phyloP scores from a whole-genome alignment of 352 stramenopile genomes.

The Thalassiosira mediterranea region DNA sequence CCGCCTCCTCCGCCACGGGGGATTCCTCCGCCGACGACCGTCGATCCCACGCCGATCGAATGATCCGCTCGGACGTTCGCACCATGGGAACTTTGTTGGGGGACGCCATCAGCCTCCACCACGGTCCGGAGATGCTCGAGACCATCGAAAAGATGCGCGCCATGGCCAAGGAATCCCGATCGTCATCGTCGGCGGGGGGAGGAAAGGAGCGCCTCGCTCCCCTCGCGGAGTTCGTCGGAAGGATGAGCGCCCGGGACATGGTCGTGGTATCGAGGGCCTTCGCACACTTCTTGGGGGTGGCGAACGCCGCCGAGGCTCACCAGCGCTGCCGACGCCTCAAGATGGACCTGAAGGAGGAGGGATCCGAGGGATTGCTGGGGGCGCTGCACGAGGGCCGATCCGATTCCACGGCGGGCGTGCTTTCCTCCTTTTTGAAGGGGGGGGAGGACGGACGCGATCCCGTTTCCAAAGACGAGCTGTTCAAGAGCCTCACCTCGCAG shows the following conservation, averaged over 20 bases:
- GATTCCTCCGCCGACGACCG: constrained; percentile 4
- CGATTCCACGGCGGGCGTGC: constrained; percentile 65
- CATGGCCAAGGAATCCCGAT: constrained; percentile 61
- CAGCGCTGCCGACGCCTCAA: constrained; percentile 45
- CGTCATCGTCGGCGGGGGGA: constrained; percentile 13
- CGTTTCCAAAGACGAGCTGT: constrained; percentile 70
- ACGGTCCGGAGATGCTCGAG: constrained; percentile 56
- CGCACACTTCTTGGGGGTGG: constrained; percentile 87
- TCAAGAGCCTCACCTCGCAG: constrained; percentile 81
- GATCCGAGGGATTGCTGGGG: constrained; percentile 7
- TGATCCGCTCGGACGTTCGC: constrained; percentile 68
- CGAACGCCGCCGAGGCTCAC: constrained; percentile 87
- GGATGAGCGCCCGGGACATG: constrained; percentile 73
- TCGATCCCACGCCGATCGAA: constrained; percentile 4
- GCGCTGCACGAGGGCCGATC: constrained; percentile 48
- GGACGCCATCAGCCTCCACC: constrained; percentile 51
- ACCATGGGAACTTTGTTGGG: constrained; percentile 76
- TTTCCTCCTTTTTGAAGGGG: constrained; percentile 58
- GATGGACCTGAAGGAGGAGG: constrained; percentile 39
- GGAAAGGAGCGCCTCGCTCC: constrained; percentile 36
- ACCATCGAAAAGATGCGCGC: constrained; percentile 70
- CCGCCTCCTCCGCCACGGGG: background rate
- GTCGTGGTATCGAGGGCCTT: constrained; percentile 82
- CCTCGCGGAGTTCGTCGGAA: constrained; percentile 48
- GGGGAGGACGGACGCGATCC: constrained; percentile 20